Conservation (phyloP, 768 basidiomycete species). For the Kondoa malvinella region DNA sequence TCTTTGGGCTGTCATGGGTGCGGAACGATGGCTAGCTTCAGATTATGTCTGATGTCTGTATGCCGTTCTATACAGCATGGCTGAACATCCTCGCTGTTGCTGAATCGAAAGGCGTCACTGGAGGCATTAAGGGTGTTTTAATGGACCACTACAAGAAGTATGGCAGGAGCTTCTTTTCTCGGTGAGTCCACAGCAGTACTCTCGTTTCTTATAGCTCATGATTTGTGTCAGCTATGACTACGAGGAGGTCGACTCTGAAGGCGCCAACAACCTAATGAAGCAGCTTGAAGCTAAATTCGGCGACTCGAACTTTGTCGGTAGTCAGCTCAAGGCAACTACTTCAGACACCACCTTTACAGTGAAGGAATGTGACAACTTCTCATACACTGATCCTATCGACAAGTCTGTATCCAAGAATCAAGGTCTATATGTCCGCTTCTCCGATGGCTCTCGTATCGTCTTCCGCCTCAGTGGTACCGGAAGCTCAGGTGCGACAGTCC, state of each 20-base stretch:
- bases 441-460: slow-evolving; percentile 81
- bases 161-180: slow-evolving; percentile 94
- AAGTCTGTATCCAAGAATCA: slow-evolving; percentile 82
- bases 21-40: slow-evolving; percentile 29
- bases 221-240: slow-evolving; percentile 61
- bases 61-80: slow-evolving; percentile 49
- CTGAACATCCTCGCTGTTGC: slow-evolving; percentile 82
- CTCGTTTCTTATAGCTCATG: too few species aligned
- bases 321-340: slow-evolving; percentile 49
- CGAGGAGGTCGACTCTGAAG: slow-evolving; percentile 85
- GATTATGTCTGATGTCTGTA: background rate
- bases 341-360: slow-evolving; percentile 59
- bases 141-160: slow-evolving; percentile 75
- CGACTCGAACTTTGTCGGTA: slow-evolving; percentile 50
- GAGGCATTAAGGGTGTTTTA: slow-evolving; percentile 68
- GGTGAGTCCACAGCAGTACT: slow-evolving; percentile 32
- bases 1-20: slow-evolving; percentile 88
- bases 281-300: slow-evolving; percentile 56
- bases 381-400: slow-evolving; percentile 98
- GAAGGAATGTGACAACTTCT: slow-evolving; percentile 62
- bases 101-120: slow-evolving; percentile 43
- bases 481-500: slow-evolving; percentile 84
- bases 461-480: slow-evolving; percentile 94
- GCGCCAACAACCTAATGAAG: slow-evolving; percentile 68
- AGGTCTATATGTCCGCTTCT: slow-evolving; percentile 80